Conservation (phyloP, 2,329 filamentous ascomycete genomes). For the Beauveria sp. region DNA sequence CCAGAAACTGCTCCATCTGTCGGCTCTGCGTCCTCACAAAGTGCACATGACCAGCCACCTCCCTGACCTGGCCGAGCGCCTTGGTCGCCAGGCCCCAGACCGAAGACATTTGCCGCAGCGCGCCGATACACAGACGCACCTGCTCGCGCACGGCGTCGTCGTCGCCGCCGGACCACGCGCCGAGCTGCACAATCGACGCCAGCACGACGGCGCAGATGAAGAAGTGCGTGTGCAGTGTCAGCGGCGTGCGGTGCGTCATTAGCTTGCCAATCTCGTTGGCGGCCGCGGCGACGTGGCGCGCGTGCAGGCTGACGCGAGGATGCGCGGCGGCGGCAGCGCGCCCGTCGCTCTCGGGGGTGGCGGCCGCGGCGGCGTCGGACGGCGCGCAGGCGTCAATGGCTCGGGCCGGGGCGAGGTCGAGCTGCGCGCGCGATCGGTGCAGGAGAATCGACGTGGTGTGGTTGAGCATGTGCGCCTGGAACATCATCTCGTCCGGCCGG, state of each 20-base stretch:
- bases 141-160: not conserved
- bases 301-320: not conserved
- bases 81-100: not conserved
- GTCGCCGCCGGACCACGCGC: not conserved
- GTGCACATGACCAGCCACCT: not conserved
- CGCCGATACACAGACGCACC: constrained; percentile 7
- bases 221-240: constrained; percentile 1
- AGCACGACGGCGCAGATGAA: constrained; percentile 7
- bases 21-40: not conserved
- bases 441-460: constrained; percentile 2
- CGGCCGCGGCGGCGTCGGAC: not conserved
- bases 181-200: constrained; percentile 1
- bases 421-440: not conserved
- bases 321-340: no score
- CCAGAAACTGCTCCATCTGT: constrained; percentile 7
- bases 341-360: not conserved
- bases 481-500: constrained; percentile 5
- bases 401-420: not conserved
- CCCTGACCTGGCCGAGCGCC: not conserved
- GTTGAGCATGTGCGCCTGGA: constrained; percentile 7
- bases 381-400: constrained; percentile 1
- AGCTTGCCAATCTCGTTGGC: constrained; percentile 3
- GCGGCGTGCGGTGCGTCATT: constrained; percentile 1
- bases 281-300: not conserved
- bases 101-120: constrained; percentile 1